Base-by-base conservation (phyloP, 1,284 basidiomycete genomes). In the Puccinia polysora region DNA sequence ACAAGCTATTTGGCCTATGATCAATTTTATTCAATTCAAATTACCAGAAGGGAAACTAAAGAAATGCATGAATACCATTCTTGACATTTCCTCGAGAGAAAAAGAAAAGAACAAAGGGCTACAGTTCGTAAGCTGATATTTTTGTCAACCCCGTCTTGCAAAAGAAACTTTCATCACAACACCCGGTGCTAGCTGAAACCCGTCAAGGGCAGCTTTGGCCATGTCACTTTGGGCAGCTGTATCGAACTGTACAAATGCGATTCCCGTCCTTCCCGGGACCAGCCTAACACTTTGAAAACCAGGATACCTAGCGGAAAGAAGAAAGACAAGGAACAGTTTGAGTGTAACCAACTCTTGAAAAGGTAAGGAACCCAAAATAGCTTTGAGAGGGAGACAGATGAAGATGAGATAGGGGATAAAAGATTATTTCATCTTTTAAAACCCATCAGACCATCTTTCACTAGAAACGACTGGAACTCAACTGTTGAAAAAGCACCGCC, bases 401-500 rank as follows among this genome's bases (percentile, higher is more conserved):
- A n/a, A n/a, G n/a, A n/a, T n/a, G n/a, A n/a, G n/a, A n/a, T n/a
- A n/a, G n/a, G n/a, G n/a, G 45, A 68, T 38, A n/a, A 30, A 49
- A 23, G 14, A 38, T 30, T 59, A 25, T 7, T 38, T 69, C 36
- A n/a, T n/a, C n/a, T n/a, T n/a, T n/a, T n/a, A n/a, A n/a, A n/a
- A n/a, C n/a, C n/a, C n/a, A n/a, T n/a, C n/a, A n/a, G n/a, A n/a
- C n/a, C n/a, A n/a, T n/a, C n/a, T n/a, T n/a, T n/a, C n/a, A n/a
- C n/a, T n/a, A n/a, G n/a, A 23, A 32, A 40, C 38, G 18, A 40
- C 4, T 72, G 47, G 43, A 1, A 84, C 89, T 70, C 77, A 63
- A 90, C 90, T 91, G 89, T 81, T 91, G 88, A 81, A 92, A 91
- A 20, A 92, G 81, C n/a, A 90, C 87, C 6, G 86, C 85, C 30